Percentiles rank a stretch among this genome's conserved stretches.
Conservation (phyloP, 768 basidiomycete species). For the Mycena polygramma region DNA sequence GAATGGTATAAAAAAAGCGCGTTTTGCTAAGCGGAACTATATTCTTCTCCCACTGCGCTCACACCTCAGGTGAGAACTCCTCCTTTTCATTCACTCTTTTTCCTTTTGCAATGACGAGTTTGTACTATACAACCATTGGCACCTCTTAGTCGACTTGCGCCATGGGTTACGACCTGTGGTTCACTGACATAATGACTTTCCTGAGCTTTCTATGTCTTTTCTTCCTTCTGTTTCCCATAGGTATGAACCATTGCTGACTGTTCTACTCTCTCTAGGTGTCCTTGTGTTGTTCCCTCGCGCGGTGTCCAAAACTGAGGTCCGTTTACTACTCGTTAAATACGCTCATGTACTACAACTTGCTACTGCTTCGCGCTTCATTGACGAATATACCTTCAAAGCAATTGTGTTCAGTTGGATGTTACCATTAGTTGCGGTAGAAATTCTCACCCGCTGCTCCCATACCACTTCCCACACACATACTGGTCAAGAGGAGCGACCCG, state of each 20-base stretch:
- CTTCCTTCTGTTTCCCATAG: conserved; percentile 40
- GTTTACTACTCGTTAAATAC: too few species aligned
- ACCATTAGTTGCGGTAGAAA: neutral
- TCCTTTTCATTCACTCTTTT: conserved; percentile 2
- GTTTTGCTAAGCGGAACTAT: neutral
- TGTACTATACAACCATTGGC: conserved; percentile 82
- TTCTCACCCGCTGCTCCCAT: conserved; percentile 80
- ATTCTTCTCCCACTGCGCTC: conserved; percentile 5
- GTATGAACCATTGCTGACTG: conserved; percentile 21
- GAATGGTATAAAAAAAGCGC: neutral
- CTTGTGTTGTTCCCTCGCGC: neutral
- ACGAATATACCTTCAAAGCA: conserved; percentile 69
- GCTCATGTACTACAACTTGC: conserved; percentile 20
- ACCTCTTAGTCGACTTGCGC: conserved; percentile 92
- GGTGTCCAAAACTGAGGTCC: too few species aligned
- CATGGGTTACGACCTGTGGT: conserved; percentile 54
- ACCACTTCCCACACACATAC: conserved; percentile 84
- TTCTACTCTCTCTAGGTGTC: conserved; percentile 15
- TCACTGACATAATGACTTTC: conserved; percentile 89
- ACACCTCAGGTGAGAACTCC: conserved; percentile 43
- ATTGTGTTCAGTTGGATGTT: neutral
- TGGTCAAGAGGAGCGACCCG: conserved; percentile 82
- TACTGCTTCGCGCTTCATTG: conserved; percentile 63
- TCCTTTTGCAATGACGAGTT: conserved; percentile 78
- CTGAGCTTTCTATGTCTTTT: conserved; percentile 78